phyloP scores from a whole-genome alignment of 176 grass and related monocot species.

The Phragmites australis region DNA sequence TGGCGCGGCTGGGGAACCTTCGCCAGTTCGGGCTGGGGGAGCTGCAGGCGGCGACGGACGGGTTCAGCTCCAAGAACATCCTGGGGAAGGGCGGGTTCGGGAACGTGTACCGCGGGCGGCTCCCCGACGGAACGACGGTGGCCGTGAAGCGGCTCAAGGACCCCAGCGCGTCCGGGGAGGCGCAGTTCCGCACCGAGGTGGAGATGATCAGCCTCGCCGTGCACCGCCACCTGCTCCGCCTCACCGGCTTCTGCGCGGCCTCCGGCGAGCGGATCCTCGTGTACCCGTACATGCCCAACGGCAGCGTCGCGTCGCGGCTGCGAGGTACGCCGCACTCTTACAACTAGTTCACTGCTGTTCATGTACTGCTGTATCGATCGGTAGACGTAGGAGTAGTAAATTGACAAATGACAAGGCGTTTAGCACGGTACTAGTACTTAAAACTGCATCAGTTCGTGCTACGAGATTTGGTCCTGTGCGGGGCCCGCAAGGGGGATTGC shows the following conservation, averaged over 20 bases:
- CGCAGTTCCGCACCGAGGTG: conserved; percentile 91
- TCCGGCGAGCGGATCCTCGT: conserved; percentile 81
- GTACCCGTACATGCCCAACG: conserved; percentile 94
- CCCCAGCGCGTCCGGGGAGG: conserved; percentile 67
- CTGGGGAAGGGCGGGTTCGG: conserved; percentile 88
- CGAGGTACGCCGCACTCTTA: conserved; percentile 43
- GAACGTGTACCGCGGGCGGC: conserved; percentile 74
- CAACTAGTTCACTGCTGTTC: background rate
- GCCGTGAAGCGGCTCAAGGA: conserved; percentile 93
- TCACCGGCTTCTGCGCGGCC: conserved; percentile 76
- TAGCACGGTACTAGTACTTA: no score
- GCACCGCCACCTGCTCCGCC: conserved; percentile 88
- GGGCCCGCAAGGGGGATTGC: conserved; percentile 6
- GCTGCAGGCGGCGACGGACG: conserved; percentile 72
- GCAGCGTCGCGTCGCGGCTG: conserved; percentile 80
- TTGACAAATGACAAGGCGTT: no score
- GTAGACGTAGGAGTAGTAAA: background rate
- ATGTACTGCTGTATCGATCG: background rate
- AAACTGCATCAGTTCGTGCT: background rate
- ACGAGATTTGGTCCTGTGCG: background rate
- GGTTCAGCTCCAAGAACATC: conserved; percentile 71
- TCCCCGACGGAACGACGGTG: conserved; percentile 63
- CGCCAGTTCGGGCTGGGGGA: conserved; percentile 74
- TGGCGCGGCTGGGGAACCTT: conserved; percentile 65
- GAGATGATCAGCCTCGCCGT: conserved; percentile 97